Conservation (phyloP, 495 filamentous ascomycete species). For the Rostrohypoxylon terebratum region DNA sequence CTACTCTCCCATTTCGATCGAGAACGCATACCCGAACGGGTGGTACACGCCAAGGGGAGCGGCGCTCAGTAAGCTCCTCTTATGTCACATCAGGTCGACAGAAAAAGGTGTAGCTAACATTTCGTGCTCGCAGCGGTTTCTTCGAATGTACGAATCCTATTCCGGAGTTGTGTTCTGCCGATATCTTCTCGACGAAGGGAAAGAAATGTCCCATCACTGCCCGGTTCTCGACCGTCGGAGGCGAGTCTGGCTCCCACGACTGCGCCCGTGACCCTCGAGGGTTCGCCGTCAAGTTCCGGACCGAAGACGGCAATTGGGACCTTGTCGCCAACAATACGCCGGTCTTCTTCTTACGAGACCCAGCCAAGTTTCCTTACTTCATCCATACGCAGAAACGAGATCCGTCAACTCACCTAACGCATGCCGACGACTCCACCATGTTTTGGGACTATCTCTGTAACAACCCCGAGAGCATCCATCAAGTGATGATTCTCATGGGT, state of each 20-base stretch:
- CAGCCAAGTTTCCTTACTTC: conserved; percentile 78
- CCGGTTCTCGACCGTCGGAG: conserved; percentile 80
- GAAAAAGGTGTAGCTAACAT: neutral
- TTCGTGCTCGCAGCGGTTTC: conserved; percentile 55
- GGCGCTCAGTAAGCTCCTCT: conserved; percentile 73
- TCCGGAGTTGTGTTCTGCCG: conserved; percentile 66
- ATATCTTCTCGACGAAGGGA: conserved; percentile 72
- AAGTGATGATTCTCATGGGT: conserved; percentile 77
- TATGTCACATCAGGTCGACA: neutral
- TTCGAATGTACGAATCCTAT: conserved; percentile 71
- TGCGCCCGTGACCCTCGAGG: conserved; percentile 74
- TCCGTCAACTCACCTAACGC: conserved; percentile 70
- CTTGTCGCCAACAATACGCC: conserved; percentile 78
- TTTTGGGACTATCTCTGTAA: conserved; percentile 67
- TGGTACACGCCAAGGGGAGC: conserved; percentile 83
- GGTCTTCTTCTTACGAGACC: conserved; percentile 86
- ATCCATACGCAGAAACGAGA: conserved; percentile 82
- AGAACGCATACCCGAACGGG: conserved; percentile 74
- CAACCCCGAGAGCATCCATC: conserved; percentile 76
- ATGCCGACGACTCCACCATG: conserved; percentile 62
- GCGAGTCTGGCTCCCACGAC: conserved; percentile 74
- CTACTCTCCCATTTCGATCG: conserved; percentile 76
- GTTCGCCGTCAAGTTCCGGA: conserved; percentile 83
- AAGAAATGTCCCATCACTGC: conserved; percentile 72
- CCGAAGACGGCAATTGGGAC: conserved; percentile 84